Percentiles rank a stretch among this genome's conserved stretches.
These are phyloP conservation scores for Epicoccum nigrum DNA, from an alignment of 2,329 filamentous ascomycete species.

Conservation along the genomic window DNA sequence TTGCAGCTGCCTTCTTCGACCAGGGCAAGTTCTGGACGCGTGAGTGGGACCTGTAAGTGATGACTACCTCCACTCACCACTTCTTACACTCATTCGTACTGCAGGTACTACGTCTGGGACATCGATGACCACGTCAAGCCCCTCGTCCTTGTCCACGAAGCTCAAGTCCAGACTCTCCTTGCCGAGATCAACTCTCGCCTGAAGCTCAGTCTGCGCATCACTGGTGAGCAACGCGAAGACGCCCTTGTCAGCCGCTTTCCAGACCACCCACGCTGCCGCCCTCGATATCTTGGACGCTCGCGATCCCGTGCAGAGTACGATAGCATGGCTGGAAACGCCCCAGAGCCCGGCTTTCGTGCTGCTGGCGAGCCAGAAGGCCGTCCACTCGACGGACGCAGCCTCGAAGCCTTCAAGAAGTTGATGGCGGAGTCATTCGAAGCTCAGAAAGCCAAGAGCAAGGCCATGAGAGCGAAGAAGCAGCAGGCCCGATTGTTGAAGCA, in stretches of 20 bases:
- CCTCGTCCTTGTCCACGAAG: conserved; percentile 70
- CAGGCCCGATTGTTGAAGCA: conserved; percentile 58
- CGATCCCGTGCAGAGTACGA: conserved; percentile 54
- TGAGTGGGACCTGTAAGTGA: conserved; percentile 77
- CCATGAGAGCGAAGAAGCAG: conserved; percentile 56
- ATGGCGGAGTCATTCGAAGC: conserved; percentile 60
- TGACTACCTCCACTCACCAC: conserved; percentile 29
- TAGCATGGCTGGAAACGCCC: conserved; percentile 36
- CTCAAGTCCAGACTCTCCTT: conserved; percentile 70
- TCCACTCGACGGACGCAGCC: conserved; percentile 43
- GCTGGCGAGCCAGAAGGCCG: conserved; percentile 27
- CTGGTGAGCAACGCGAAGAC: conserved; percentile 56
- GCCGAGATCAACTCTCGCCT: conserved; percentile 65
- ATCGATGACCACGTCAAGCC: conserved; percentile 54
- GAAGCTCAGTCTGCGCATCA: conserved; percentile 64
- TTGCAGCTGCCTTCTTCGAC: conserved; percentile 63
- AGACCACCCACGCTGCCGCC: conserved; percentile 64
- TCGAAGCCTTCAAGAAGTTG: conserved; percentile 60
- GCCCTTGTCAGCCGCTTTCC: conserved; percentile 69
- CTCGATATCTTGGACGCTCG: conserved; percentile 70
- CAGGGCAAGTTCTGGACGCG: conserved; percentile 63
- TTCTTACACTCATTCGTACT: conserved; percentile 4
- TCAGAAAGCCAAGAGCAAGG: conserved; percentile 58
- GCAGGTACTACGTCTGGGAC: conserved; percentile 70
- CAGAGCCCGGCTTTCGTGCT: conserved; percentile 20